phyloP scores from a whole-genome alignment of 352 stramenopile species.

The Pythium aristosporum region DNA sequence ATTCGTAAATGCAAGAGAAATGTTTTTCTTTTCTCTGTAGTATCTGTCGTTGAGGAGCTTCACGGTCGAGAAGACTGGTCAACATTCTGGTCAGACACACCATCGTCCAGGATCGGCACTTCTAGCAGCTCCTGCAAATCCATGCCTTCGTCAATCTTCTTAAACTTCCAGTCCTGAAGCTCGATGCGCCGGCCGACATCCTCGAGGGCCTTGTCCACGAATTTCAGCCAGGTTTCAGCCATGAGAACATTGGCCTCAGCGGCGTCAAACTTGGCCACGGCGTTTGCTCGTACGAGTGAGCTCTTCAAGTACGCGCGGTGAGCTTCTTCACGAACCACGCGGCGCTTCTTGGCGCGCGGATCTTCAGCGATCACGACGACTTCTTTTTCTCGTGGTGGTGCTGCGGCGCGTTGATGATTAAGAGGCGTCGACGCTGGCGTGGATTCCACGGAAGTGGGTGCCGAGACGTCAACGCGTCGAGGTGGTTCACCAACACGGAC shows the following conservation, averaged over 20 bases:
- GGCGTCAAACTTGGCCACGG: conserved; percentile 53
- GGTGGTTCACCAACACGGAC: not conserved
- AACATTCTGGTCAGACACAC: conserved; percentile 4
- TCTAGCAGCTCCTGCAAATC: conserved; percentile 19
- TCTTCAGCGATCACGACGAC: conserved; percentile 1
- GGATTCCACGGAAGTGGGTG: conserved; percentile 12
- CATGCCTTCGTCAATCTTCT: conserved; percentile 43
- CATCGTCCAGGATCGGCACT: not conserved
- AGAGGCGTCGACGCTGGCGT: conserved; percentile 17
- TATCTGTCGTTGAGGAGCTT: not conserved
- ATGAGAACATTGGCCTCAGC: conserved; percentile 55
- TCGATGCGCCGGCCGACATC: conserved; percentile 79
- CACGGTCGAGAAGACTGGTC: not conserved
- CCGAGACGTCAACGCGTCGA: not conserved
- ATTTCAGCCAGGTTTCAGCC: conserved; percentile 67
- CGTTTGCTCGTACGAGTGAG: conserved; percentile 53
- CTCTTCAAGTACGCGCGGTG: conserved; percentile 53
- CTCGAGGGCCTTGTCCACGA: conserved; percentile 60
- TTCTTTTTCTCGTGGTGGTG: not conserved
- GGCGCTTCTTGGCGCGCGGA: conserved; percentile 12
- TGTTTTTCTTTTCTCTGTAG: not conserved
- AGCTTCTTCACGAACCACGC: conserved; percentile 26
- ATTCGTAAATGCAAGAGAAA: not conserved
- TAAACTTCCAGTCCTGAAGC: conserved; percentile 77
- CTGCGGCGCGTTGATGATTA: not conserved